Evolutionary conservation across 2,329 filamentous ascomycete genomes (phyloP).

Genomic region (Fusarium luffae): DNA sequence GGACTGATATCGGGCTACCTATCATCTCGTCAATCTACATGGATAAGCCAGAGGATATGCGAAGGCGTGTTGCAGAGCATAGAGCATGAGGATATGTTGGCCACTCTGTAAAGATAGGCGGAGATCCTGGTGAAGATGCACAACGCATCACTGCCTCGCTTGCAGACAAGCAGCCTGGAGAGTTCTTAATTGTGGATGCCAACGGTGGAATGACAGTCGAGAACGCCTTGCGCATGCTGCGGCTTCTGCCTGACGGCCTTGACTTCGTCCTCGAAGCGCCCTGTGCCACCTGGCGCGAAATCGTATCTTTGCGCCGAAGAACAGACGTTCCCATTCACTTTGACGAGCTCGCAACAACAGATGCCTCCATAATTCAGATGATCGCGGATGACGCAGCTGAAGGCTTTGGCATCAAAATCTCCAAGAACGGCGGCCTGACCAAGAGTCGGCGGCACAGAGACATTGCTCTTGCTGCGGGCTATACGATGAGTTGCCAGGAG

Average conservation of each 20-base stretch:
- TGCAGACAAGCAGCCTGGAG: constrained; percentile 22
- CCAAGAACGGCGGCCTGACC: constrained; percentile 36
- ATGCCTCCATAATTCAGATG: constrained; percentile 28
- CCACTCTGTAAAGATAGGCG: constrained; percentile 33
- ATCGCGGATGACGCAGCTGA: constrained; percentile 34
- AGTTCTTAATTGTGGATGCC: constrained; percentile 37
- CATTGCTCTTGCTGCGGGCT: constrained; percentile 32
- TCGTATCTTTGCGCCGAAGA: constrained; percentile 22
- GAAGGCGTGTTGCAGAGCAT: constrained; percentile 2
- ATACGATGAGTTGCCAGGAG: constrained; percentile 36
- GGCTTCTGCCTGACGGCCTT: constrained; percentile 27
- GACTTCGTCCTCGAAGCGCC: constrained; percentile 40
- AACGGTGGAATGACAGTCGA: constrained; percentile 36
- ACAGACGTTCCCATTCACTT: constrained; percentile 30
- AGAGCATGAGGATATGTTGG: constrained; percentile 27
- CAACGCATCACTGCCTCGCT: constrained; percentile 29
- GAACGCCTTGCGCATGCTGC: constrained; percentile 27
- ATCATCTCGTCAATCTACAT: constrained; percentile 37
- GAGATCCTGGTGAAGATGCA: constrained; percentile 24
- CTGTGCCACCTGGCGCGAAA: constrained; percentile 31
- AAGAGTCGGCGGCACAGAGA: constrained; percentile 30
- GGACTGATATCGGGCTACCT: constrained; percentile 22
- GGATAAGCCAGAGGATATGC: constrained; percentile 23
- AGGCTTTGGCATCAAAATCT: constrained; percentile 36
- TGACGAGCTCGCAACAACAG: constrained; percentile 29